Evolutionary conservation across 768 basidiomycete genomes (phyloP).

Genomic region (Cystobasidium ongulense): DNA sequence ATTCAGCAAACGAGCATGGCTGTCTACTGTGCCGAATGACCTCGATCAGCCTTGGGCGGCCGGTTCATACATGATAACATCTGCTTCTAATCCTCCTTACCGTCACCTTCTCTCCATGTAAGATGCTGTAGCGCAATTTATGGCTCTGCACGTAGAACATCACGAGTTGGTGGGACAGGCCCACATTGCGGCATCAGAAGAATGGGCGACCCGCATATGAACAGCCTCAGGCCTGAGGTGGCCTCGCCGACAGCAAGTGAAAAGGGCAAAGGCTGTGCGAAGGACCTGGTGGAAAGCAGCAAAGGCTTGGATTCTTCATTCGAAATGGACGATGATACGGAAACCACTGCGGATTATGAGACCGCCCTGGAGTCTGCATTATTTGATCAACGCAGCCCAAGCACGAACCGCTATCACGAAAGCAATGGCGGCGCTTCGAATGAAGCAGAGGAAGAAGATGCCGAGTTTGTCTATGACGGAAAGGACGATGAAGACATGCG

Average conservation of each 20-base stretch:
- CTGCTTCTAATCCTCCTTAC: no score
- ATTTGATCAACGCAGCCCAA: neutral
- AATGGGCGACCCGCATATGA: neutral
- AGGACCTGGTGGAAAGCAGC: neutral
- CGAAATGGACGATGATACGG: neutral
- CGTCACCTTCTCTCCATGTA: no score
- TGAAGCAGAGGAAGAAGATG: constrained; percentile 52
- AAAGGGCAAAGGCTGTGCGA: constrained; percentile 9
- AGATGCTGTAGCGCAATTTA: neutral
- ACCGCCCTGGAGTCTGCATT: constrained; percentile 17
- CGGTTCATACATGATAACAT: no score
- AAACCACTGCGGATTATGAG: neutral
- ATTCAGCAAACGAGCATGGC: no score
- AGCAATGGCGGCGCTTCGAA: neutral
- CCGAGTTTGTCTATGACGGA: constrained; percentile 65
- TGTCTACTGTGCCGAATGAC: no score
- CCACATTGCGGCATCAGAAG: neutral
- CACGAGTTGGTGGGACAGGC: neutral
- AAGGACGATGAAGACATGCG: constrained; percentile 52
- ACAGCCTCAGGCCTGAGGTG: neutral
- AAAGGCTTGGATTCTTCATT: neutral
- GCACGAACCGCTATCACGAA: neutral
- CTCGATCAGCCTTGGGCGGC: no score
- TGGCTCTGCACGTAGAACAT: neutral
- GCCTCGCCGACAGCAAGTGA: neutral